phyloP scores from a whole-genome alignment of 1,284 basidiomycete species.

The Fomitopsis palustris region DNA sequence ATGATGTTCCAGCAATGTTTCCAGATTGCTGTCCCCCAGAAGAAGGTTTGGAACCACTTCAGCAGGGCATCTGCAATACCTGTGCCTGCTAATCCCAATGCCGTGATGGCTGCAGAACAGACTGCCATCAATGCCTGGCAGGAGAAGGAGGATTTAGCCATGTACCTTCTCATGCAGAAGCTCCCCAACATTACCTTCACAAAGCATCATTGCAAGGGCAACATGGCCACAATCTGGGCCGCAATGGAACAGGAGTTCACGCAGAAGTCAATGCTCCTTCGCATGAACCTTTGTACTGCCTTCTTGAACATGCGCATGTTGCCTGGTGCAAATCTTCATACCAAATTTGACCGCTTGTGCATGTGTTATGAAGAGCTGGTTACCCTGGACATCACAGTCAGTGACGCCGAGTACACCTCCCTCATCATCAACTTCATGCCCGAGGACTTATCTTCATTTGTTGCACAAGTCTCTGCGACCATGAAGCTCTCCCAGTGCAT shows the following conservation, averaged over 20 bases:
- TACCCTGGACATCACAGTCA: constrained; percentile 5
- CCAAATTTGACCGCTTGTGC: constrained; percentile 7
- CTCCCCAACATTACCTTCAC: constrained; percentile 5
- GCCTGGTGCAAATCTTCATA: constrained; percentile 1
- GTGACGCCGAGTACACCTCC: constrained; percentile 7
- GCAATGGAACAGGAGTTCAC: constrained; percentile 6
- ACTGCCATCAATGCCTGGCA: constrained; percentile 7
- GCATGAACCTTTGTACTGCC: constrained; percentile 3
- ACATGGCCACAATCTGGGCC: constrained; percentile 5
- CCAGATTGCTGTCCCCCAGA: constrained; percentile 9
- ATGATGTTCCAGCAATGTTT: constrained; percentile 6
- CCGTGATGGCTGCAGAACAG: background rate
- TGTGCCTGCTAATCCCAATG: background rate
- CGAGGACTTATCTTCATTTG: constrained; percentile 1
- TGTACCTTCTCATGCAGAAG: constrained; percentile 10
- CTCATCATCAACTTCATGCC: constrained; percentile 10
- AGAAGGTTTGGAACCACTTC: constrained; percentile 11
- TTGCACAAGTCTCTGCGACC: constrained; percentile 6
- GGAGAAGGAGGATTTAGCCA: constrained; percentile 7
- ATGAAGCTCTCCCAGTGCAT: background rate
- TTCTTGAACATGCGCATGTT: constrained; percentile 7
- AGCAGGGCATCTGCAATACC: background rate
- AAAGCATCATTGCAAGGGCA: constrained; percentile 8
- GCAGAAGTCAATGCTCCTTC: constrained; percentile 1
- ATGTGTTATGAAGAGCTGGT: constrained; percentile 10